These are phyloP conservation scores for Rhizopus sp. DNA, from an alignment of 371 early-diverging fungal species.

Conservation along the genomic window DNA sequence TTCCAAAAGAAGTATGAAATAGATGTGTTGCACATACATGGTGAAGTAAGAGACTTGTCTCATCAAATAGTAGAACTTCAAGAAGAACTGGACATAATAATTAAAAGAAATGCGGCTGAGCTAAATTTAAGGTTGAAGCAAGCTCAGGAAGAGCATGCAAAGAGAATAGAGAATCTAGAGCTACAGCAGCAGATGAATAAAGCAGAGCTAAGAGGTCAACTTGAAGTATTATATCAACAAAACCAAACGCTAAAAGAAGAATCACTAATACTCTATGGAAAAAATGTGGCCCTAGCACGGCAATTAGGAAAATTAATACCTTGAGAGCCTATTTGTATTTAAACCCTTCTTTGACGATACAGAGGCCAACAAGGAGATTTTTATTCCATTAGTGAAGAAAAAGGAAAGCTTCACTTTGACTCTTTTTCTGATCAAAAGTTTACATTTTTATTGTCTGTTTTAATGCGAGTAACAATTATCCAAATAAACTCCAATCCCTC, in stretches of 20 bases:
- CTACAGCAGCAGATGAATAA: conserved; percentile 2
- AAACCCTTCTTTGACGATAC: no score
- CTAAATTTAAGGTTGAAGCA: conserved; percentile 1
- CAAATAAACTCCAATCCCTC: conserved; percentile 66
- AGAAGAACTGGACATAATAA: conserved; percentile 12
- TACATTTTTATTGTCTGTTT: no score
- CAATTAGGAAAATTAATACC: conserved; percentile 16
- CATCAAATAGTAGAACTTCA: conserved; percentile 22
- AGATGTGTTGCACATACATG: conserved; percentile 10
- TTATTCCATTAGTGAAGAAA: no score
- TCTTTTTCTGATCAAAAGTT: no score
- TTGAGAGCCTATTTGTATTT: conserved; percentile 2
- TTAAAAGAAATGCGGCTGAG: conserved; percentile 9
- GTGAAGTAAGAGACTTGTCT: conserved; percentile 20
- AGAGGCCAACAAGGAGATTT: no score
- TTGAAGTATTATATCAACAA: conserved; percentile 13
- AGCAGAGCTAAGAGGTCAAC: not conserved
- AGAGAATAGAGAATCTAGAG: conserved; percentile 3
- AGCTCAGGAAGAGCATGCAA: conserved; percentile 1
- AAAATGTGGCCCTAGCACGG: conserved; percentile 16
- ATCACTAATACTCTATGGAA: conserved; percentile 12
- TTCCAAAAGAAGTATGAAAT: conserved; percentile 18
- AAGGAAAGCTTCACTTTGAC: no score
- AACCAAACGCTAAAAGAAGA: conserved; percentile 21
- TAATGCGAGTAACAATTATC: conserved; percentile 5